Evolutionary conservation across 495 filamentous ascomycete species (phyloP).

Genomic region (Hypoxylon intermedium): DNA sequence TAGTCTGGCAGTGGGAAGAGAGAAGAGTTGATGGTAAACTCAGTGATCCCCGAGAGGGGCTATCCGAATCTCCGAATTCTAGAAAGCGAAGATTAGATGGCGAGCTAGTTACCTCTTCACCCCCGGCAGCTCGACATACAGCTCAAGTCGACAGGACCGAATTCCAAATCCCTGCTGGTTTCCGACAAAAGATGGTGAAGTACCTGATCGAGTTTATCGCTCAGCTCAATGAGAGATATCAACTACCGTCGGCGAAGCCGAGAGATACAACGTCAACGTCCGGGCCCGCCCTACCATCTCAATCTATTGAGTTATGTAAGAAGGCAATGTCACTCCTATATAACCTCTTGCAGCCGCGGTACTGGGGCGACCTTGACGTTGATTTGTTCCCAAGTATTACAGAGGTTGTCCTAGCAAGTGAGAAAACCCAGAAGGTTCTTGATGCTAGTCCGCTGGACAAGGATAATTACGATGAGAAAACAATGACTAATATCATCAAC

Average conservation of each 20-base stretch:
- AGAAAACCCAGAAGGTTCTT: constrained; percentile 73
- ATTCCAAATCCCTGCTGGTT: constrained; percentile 69
- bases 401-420: constrained; percentile 77
- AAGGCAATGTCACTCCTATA: constrained; percentile 84
- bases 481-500: constrained; percentile 85
- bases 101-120: constrained; percentile 53
- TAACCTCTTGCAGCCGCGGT: constrained; percentile 83
- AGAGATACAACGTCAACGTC: constrained; percentile 60
- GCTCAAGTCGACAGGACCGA: constrained; percentile 65
- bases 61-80: constrained; percentile 72
- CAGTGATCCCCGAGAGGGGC: constrained; percentile 50
- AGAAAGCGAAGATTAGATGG: constrained; percentile 78
- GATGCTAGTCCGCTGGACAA: constrained; percentile 81
- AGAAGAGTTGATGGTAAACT: constrained; percentile 68
- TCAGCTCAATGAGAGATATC: constrained; percentile 81
- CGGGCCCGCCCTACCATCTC: constrained; percentile 57
- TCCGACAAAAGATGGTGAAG: constrained; percentile 80
- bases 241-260: constrained; percentile 70
- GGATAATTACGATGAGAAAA: constrained; percentile 82
- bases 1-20: constrained; percentile 94
- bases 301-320: constrained; percentile 76
- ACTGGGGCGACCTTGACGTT: constrained; percentile 91
- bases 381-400: constrained; percentile 90
- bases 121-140: constrained; percentile 53
- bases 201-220: constrained; percentile 95